A percentile compares a stretch with the other conserved stretches of the same genome.
These are phyloP conservation scores for Diaporthe citriasiana DNA, from an alignment of 2,329 filamentous ascomycete genomes.

Conservation along the genomic window DNA sequence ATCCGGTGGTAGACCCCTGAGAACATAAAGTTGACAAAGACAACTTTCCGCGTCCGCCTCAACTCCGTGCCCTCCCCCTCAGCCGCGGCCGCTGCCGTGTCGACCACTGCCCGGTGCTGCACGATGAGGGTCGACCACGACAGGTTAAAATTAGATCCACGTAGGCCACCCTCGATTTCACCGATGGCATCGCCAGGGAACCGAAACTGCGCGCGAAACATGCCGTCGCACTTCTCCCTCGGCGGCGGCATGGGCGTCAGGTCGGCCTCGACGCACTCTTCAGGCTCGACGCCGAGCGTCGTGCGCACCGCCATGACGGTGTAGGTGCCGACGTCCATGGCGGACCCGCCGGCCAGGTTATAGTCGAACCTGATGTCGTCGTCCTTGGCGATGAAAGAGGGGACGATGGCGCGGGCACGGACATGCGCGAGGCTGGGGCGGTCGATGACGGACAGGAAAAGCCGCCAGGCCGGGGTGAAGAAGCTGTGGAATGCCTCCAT, in stretches of 20 bases:
- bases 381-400: conserved; percentile 49
- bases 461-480: conserved; percentile 64
- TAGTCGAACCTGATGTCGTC: conserved; percentile 62
- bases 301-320: conserved; percentile 54
- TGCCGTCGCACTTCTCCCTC: conserved; percentile 51
- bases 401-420: conserved; percentile 49
- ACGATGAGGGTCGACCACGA: conserved; percentile 45
- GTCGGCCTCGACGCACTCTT: conserved; percentile 53
- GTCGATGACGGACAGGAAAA: conserved; percentile 57
- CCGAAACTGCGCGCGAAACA: conserved; percentile 53
- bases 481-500: conserved; percentile 67
- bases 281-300: conserved; percentile 56
- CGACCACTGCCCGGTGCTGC: conserved; percentile 45
- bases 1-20: conserved; percentile 52
- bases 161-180: conserved; percentile 49
- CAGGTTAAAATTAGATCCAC: conserved; percentile 43
- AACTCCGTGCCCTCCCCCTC: conserved; percentile 45
- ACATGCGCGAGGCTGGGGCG: conserved; percentile 55
- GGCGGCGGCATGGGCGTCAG: conserved; percentile 48
- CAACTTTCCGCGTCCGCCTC: conserved; percentile 48
- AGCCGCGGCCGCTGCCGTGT: conserved; percentile 44
- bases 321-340: conserved; percentile 60
- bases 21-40: conserved; percentile 49
- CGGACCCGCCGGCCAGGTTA: conserved; percentile 57
- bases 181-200: conserved; percentile 58